phyloP scores from a whole-genome alignment of 306 rosid genomes.

The Arachis stenosperma region DNA sequence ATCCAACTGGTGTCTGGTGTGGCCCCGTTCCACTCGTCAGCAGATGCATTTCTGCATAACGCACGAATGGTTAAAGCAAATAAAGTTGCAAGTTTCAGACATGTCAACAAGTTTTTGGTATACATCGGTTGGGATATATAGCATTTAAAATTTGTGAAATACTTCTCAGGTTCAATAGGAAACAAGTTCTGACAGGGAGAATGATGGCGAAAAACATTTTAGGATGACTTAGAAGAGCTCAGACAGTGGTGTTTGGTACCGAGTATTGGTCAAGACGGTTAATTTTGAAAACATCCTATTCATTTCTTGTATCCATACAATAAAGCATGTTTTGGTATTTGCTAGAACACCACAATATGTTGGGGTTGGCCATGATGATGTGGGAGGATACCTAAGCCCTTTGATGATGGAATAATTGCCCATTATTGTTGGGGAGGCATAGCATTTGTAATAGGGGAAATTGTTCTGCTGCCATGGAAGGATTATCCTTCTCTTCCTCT shows the following conservation, averaged over 20 bases:
- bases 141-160: slow-evolving; percentile 53
- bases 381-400: slow-evolving; percentile 41
- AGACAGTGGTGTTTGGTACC: slow-evolving; percentile 42
- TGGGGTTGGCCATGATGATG: slow-evolving; percentile 38
- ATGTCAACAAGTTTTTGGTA: slow-evolving; percentile 48
- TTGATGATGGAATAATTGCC: slow-evolving; percentile 42
- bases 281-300: slow-evolving; percentile 39
- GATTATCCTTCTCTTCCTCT: slow-evolving; percentile 29
- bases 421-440: slow-evolving; percentile 46
- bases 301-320: slow-evolving; percentile 53
- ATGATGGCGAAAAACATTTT: slow-evolving; percentile 46
- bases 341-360: slow-evolving; percentile 34
- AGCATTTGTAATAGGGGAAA: slow-evolving; percentile 48
- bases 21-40: slow-evolving; percentile 31
- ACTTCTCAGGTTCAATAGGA: slow-evolving; percentile 44
- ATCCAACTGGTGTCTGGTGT: slow-evolving; percentile 39
- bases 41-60: slow-evolving; percentile 50
- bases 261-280: slow-evolving; percentile 36
- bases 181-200: slow-evolving; percentile 47
- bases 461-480: slow-evolving; percentile 36
- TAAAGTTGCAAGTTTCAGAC: slow-evolving; percentile 44
- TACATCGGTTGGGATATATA: slow-evolving; percentile 51
- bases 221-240: slow-evolving; percentile 43
- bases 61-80: slow-evolving; percentile 42
- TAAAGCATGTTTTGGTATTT: slow-evolving; percentile 52